These are phyloP conservation scores for Myotisia sp. DNA, from an alignment of 2,329 filamentous ascomycete species.

Conservation along the genomic window DNA sequence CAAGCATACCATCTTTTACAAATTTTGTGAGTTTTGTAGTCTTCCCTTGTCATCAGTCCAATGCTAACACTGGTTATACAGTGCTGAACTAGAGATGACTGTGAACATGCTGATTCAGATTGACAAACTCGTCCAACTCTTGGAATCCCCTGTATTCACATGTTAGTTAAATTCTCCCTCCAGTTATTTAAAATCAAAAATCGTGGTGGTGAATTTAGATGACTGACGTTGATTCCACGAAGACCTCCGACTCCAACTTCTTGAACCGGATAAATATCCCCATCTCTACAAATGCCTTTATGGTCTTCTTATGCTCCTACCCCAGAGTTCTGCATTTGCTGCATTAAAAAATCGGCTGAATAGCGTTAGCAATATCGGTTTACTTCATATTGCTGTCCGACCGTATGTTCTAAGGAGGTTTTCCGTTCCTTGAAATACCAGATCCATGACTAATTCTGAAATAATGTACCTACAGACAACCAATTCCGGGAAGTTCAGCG, in stretches of 20 bases:
- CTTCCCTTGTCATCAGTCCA: neutral
- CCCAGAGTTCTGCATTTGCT: conserved; percentile 92
- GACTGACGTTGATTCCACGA: conserved; percentile 2
- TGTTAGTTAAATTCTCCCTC: conserved; percentile 43
- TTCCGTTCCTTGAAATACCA: neutral
- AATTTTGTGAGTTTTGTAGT: conserved; percentile 55
- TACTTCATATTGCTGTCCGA: conserved; percentile 69
- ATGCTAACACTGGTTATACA: conserved; percentile 25
- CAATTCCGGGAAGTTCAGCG: conserved; percentile 2
- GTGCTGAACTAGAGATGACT: conserved; percentile 94
- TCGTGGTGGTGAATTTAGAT: neutral
- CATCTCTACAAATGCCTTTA: conserved; percentile 97
- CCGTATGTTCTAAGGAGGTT: conserved; percentile 43
- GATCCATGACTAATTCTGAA: neutral
- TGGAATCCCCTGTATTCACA: conserved; percentile 95
- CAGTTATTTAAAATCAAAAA: neutral
- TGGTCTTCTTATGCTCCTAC: conserved; percentile 92
- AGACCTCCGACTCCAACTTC: conserved; percentile 86
- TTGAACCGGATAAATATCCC: conserved; percentile 89
- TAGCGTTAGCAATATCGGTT: conserved; percentile 92
- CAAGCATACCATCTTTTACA: conserved; percentile 92
- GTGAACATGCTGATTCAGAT: conserved; percentile 98
- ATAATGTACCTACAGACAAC: conserved; percentile 1
- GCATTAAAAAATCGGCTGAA: conserved; percentile 93
- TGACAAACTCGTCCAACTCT: conserved; percentile 89